phyloP scores from a whole-genome alignment of 306 rosid genomes.

The Lablab purpureus region DNA sequence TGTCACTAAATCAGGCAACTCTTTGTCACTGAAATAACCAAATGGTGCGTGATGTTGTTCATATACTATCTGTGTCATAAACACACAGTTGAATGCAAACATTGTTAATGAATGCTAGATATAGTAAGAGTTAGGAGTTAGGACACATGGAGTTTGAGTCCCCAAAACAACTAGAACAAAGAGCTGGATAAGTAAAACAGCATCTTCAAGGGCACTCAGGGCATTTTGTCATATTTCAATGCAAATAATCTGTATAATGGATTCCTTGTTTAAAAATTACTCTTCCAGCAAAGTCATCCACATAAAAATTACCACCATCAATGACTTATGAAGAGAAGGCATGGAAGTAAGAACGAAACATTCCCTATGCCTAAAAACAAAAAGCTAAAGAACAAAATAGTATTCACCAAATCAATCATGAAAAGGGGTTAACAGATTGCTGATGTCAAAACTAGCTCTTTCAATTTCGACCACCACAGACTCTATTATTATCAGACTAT shows the following conservation, averaged over 20 bases:
- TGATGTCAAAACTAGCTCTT: conserved; percentile 19
- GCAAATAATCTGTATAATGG: neutral
- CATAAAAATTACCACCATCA: conserved; percentile 23
- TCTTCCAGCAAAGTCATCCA: conserved; percentile 20
- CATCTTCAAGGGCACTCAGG: conserved; percentile 30
- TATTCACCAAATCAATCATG: conserved; percentile 25
- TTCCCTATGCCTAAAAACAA: neutral
- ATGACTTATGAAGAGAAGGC: neutral
- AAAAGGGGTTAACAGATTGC: conserved; percentile 3
- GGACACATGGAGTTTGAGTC: neutral
- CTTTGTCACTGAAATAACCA: neutral
- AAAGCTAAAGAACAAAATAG: conserved; percentile 25
- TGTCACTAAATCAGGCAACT: conserved; percentile 29
- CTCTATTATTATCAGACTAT: neutral
- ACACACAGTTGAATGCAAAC: neutral
- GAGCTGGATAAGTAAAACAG: conserved; percentile 37
- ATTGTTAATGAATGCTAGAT: conserved; percentile 15
- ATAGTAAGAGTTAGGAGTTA: neutral
- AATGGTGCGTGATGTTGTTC: conserved; percentile 5
- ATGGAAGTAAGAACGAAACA: conserved; percentile 20
- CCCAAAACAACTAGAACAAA: conserved; percentile 13
- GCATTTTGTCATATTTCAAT: conserved; percentile 31
- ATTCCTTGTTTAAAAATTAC: conserved; percentile 34
- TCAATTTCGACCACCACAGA: conserved; percentile 31
- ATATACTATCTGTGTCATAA: neutral